Percentiles rank a stretch among this genome's conserved stretches.
Evolutionary conservation across 2,329 filamentous ascomycete species (phyloP).

Genomic region (Stagonosporopsis tanaceti): DNA sequence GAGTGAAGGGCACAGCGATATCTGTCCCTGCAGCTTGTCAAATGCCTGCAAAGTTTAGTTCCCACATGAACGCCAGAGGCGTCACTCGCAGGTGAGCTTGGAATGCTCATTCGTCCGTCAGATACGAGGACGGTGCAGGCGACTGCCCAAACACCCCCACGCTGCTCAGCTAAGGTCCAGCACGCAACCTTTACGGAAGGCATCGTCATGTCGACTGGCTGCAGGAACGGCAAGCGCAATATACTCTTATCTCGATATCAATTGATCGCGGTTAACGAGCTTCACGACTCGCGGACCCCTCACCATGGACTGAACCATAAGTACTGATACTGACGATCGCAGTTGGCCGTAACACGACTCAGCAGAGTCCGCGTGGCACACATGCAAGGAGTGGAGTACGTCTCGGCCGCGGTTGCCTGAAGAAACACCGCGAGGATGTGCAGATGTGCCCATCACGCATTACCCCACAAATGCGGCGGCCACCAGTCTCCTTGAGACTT

Average conservation of each 20-base stretch:
- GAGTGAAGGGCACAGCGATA: constrained; percentile 12
- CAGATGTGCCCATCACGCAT: constrained; percentile 21
- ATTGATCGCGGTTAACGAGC: constrained; percentile 21
- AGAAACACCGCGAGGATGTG: constrained; percentile 22
- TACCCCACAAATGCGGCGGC: constrained; percentile 33
- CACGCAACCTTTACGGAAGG: constrained; percentile 19
- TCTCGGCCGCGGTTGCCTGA: constrained; percentile 29
- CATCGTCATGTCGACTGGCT: constrained; percentile 30
- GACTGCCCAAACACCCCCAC: constrained; percentile 37
- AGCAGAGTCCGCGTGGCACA: constrained; percentile 17
- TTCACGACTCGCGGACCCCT: constrained; percentile 14
- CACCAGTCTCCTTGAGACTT: constrained; percentile 34
- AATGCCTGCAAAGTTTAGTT: constrained; percentile 22
- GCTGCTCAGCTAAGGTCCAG: constrained; percentile 33
- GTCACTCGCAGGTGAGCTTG: constrained; percentile 16
- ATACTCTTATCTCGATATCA: constrained; percentile 21
- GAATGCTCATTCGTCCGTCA: constrained; percentile 18
- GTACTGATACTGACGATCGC: background rate
- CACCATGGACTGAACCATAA: constrained; percentile 3
- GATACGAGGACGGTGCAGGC: constrained; percentile 17
- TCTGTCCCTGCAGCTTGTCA: constrained; percentile 19
- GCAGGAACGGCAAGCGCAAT: constrained; percentile 38
- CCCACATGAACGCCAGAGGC: constrained; percentile 16
- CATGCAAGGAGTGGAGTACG: constrained; percentile 15
- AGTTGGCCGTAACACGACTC: constrained; percentile 8